Evolutionary conservation across 2,329 filamentous ascomycete genomes (phyloP).

Genomic region (Neoscytalidium dimidiatum): DNA sequence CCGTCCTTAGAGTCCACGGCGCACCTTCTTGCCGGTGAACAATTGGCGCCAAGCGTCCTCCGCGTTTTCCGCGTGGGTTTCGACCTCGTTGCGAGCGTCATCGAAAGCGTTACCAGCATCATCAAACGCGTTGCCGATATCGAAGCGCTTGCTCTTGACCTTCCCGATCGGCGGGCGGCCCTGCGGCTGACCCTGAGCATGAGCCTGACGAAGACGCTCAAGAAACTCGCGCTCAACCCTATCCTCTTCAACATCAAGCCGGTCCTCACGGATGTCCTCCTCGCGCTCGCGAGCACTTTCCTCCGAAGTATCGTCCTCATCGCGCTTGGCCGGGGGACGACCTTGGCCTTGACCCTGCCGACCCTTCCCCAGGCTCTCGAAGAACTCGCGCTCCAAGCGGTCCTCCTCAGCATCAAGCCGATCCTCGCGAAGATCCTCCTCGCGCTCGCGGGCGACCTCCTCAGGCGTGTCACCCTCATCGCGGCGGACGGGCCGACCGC

Average conservation of each 20-base stretch:
- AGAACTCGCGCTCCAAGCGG: neutral
- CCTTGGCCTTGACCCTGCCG: neutral
- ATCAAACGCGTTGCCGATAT: neutral
- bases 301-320: neutral
- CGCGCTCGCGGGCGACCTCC: neutral
- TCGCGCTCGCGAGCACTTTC: neutral
- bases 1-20: neutral
- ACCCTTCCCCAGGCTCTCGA: neutral
- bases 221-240: neutral
- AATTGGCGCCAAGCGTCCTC: neutral
- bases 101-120: neutral
- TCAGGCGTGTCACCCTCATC: neutral
- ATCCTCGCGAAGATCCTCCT: neutral
- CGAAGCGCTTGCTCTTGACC: neutral
- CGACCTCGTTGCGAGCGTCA: neutral
- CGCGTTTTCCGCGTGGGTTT: neutral
- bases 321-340: neutral
- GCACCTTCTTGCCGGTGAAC: neutral
- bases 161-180: neutral
- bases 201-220: neutral
- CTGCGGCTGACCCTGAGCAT: neutral
- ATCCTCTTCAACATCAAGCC: neutral
- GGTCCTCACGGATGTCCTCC: neutral
- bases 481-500: neutral
- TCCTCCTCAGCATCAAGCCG: neutral